These are phyloP conservation scores for Myriosclerotinia curreyana DNA, from an alignment of 2,329 filamentous ascomycete genomes.

Conservation along the genomic window DNA sequence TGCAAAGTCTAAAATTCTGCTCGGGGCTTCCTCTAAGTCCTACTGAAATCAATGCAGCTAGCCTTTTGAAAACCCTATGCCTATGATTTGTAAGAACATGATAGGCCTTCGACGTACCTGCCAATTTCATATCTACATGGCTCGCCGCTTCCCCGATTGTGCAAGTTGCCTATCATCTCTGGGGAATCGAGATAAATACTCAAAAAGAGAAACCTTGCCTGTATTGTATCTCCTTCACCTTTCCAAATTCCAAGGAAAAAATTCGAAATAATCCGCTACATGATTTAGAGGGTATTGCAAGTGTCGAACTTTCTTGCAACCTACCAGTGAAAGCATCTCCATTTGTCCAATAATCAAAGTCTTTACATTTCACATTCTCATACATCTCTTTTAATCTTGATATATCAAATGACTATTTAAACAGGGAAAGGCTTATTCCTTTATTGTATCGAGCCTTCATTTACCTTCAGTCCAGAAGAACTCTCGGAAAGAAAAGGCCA, in stretches of 20 bases:
- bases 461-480: background rate
- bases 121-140: background rate
- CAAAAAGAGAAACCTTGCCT: background rate
- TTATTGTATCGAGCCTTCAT: background rate
- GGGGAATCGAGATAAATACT: background rate
- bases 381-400: background rate
- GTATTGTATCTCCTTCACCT: background rate
- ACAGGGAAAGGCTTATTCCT: background rate
- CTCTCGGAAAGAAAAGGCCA: background rate
- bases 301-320: background rate
- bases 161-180: background rate
- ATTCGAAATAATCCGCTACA: background rate
- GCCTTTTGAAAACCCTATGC: background rate
- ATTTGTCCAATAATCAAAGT: too few relatives aligned
- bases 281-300: background rate
- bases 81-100: background rate
- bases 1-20: background rate
- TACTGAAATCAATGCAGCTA: background rate
- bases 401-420: background rate
- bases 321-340: background rate
- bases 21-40: background rate
- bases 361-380: background rate
- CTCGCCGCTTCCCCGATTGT: conserved; percentile 1
- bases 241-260: background rate
- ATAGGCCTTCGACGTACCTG: background rate